Conservation (phyloP, 257 asterid genomes). For the Solanum ossicruentum region DNA sequence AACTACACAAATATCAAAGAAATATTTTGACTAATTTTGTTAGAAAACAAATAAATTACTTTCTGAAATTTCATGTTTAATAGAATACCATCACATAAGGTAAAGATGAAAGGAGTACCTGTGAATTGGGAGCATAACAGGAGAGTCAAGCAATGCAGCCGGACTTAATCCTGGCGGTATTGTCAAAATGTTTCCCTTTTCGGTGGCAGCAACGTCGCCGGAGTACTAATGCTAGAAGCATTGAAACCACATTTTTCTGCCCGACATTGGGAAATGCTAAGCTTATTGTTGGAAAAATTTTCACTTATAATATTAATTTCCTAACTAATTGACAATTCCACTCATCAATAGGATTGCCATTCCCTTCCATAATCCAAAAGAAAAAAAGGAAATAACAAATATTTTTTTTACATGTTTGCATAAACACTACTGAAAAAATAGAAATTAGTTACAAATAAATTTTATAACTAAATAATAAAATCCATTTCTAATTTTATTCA, state of each 20-base stretch:
- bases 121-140: constrained; percentile 52
- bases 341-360: background rate
- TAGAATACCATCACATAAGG: no score
- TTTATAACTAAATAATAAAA: background rate
- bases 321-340: background rate
- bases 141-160: constrained; percentile 53
- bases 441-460: background rate
- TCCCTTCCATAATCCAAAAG: background rate
- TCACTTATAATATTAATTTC: background rate
- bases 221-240: constrained; percentile 13
- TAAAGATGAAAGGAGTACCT: constrained; percentile 13
- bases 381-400: background rate
- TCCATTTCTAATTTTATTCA: background rate
- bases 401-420: background rate
- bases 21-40: no score
- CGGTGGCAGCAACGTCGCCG: background rate
- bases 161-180: constrained; percentile 55
- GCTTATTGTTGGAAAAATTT: background rate
- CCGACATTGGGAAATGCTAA: constrained; percentile 50
- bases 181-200: constrained; percentile 23
- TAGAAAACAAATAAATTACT: no score
- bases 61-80: no score
- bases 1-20: no score
- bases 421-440: background rate
- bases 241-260: constrained; percentile 44